Evolutionary conservation across 768 basidiomycete genomes (phyloP).

Genomic region (Phallus indusiatus): DNA sequence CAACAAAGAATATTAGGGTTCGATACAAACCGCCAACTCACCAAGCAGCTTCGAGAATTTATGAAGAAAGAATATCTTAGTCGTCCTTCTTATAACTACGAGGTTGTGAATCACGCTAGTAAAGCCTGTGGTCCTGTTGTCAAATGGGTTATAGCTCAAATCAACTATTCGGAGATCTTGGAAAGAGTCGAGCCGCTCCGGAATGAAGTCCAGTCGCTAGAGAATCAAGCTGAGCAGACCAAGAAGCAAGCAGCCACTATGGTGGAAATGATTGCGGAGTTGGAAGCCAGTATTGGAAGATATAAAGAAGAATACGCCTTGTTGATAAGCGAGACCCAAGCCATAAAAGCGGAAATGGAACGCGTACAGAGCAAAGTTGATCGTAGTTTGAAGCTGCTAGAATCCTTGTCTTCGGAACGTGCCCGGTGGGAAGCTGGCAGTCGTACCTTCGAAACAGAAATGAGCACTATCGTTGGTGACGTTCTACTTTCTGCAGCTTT

Average conservation of each 20-base stretch:
- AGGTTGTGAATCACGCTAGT: slow-evolving; percentile 89
- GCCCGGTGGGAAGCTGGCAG: slow-evolving; percentile 92
- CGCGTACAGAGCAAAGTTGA: slow-evolving; percentile 95
- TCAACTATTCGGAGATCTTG: slow-evolving; percentile 92
- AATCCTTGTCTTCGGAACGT: slow-evolving; percentile 91
- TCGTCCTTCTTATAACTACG: slow-evolving; percentile 87
- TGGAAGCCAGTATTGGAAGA: slow-evolving; percentile 82
- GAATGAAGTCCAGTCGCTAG: slow-evolving; percentile 88
- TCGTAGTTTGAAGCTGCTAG: slow-evolving; percentile 90
- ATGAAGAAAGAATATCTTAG: slow-evolving; percentile 94
- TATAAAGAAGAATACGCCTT: slow-evolving; percentile 98
- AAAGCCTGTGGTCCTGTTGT: slow-evolving; percentile 97
- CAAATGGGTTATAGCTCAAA: slow-evolving; percentile 97
- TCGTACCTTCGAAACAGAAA: slow-evolving; percentile 91
- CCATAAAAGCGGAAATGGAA: slow-evolving; percentile 97
- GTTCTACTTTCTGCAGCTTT: slow-evolving; percentile 93
- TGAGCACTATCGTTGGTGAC: slow-evolving; percentile 98
- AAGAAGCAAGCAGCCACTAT: slow-evolving; percentile 89
- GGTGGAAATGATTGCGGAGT: slow-evolving; percentile 83
- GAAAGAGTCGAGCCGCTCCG: slow-evolving; percentile 95
- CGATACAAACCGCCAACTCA: slow-evolving; percentile 87
- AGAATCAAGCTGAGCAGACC: slow-evolving; percentile 88
- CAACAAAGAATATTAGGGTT: slow-evolving; percentile 93
- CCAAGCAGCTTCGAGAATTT: slow-evolving; percentile 73
- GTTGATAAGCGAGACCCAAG: slow-evolving; percentile 92